Evolutionary conservation across 1,139 yeast genomes (phyloP).

Genomic region (Yamadazyma taylorii): DNA sequence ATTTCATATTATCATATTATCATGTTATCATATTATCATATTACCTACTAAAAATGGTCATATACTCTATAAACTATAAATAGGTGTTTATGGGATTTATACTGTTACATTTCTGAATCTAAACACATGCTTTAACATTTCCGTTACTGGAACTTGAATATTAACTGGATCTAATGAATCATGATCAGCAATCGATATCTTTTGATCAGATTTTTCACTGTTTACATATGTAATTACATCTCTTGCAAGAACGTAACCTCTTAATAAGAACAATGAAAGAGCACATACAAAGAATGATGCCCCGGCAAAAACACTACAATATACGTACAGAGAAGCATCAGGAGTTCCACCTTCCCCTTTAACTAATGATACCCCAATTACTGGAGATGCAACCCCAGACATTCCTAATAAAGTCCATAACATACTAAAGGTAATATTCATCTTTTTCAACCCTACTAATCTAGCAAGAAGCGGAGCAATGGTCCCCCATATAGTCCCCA

Average conservation of each 20-base stretch:
- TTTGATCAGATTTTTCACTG: slow-evolving; percentile 19
- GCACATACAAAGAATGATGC: slow-evolving; percentile 47
- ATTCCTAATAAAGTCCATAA: slow-evolving; percentile 49
- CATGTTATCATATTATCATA: too few relatives aligned
- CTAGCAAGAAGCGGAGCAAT: slow-evolving; percentile 33
- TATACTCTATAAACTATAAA: neutral
- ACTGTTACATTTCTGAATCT: slow-evolving; percentile 5
- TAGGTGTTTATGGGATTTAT: slow-evolving; percentile 1
- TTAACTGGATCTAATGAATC: slow-evolving; percentile 5
- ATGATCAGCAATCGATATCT: slow-evolving; percentile 4
- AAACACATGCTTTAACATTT: slow-evolving; percentile 4
- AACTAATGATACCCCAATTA: slow-evolving; percentile 51
- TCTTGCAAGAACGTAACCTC: slow-evolving; percentile 53
- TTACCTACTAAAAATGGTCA: too few relatives aligned
- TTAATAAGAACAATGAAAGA: slow-evolving; percentile 32
- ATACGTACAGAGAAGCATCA: slow-evolving; percentile 45
- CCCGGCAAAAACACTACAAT: slow-evolving; percentile 57
- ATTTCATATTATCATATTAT: too few relatives aligned
- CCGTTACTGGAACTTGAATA: slow-evolving; percentile 6
- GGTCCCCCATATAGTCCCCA: slow-evolving; percentile 33
- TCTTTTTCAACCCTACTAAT: slow-evolving; percentile 47
- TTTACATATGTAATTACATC: slow-evolving; percentile 25
- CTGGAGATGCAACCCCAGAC: slow-evolving; percentile 51
- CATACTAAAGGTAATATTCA: slow-evolving; percentile 49
- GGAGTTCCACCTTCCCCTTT: slow-evolving; percentile 31